Base-by-base conservation (phyloP, 2,329 filamentous ascomycete species). In the Xylariaceae sp. region DNA sequence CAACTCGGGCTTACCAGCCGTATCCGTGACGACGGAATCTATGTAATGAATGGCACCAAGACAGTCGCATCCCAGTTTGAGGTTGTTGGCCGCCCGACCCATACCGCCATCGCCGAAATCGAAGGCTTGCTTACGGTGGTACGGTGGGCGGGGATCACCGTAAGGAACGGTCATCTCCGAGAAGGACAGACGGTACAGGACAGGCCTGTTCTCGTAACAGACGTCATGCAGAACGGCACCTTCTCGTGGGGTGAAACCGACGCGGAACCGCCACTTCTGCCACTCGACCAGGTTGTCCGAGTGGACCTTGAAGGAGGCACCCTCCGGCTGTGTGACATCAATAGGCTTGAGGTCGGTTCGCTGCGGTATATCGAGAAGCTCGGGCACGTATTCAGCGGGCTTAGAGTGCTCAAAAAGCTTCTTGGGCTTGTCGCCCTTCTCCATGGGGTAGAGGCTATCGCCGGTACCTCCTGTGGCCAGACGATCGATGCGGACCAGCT, bases 51-150 rank as follows among this genome's bases (percentile, higher is more conserved):
- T 83, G 2, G 73, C 69, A 5, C 83, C 82, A 0, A 86, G 67
- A 52, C 82, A 81, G 52, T 85, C 81, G 43, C 81, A 85, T 12
- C 81, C 81, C 3, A 85, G 67, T 12, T 69, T 66, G 1, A 86
- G 67, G 46, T 84, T 83, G 54, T 85, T 84, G 16, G 78, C 76
- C 45, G 72, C 76, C 36, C 73, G 70, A 4, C 80, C 81, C 21
- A 76, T 75, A 12, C 80, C 81, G 6, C 71, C 78, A 46, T 83
- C 79, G 3, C 81, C 81, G 46, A 84, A 77, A 52, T 85, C 81
- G 47, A 85, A 84, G 5, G 79, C 80, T 44, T 81, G 76, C 53
- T 84, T 84, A 31, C 78, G 69, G 31, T 79, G 76, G 52, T 74
- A 83, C 0, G 78, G 78, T 3, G 71, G 64, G 4, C 80, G 69